These are phyloP conservation scores for Ophiostoma montium DNA, from an alignment of 2,329 filamentous ascomycete genomes.

Conservation along the genomic window DNA sequence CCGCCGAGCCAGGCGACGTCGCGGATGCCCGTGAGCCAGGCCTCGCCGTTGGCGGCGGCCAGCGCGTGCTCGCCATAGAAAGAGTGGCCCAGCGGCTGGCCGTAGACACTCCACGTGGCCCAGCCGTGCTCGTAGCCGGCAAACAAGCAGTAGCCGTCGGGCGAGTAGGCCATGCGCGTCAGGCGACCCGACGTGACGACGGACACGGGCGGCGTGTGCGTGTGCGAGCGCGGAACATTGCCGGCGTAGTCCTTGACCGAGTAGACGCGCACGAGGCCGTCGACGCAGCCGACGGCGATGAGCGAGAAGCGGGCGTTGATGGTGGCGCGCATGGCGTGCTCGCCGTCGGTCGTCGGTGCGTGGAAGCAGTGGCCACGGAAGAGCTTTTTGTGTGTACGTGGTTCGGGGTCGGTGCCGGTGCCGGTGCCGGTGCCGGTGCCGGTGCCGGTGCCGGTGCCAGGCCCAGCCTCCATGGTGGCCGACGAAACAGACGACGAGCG, in stretches of 20 bases:
- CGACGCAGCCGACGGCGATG: constrained; percentile 69
- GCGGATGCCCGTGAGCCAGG: constrained; percentile 68
- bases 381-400: constrained; percentile 40
- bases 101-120: constrained; percentile 96
- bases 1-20: constrained; percentile 78
- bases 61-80: constrained; percentile 57
- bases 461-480: neutral
- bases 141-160: constrained; percentile 92
- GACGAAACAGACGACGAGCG: neutral
- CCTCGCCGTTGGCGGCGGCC: constrained; percentile 55
- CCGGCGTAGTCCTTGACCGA: constrained; percentile 85
- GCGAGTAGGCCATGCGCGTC: constrained; percentile 70
- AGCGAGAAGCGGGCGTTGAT: constrained; percentile 94
- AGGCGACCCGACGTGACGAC: constrained; percentile 52
- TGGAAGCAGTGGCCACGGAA: constrained; percentile 93
- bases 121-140: constrained; percentile 85
- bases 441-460: neutral
- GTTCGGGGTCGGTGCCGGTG: neutral
- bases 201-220: constrained; percentile 56
- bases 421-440: neutral
- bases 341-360: constrained; percentile 42
- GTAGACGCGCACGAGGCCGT: constrained; percentile 77
- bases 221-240: constrained; percentile 79
- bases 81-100: constrained; percentile 73
- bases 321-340: constrained; percentile 56